Evolutionary conservation across 225 moss, liverwort and hornwort species (phyloP).

Genomic region (Pseudoscleropodium purum): DNA sequence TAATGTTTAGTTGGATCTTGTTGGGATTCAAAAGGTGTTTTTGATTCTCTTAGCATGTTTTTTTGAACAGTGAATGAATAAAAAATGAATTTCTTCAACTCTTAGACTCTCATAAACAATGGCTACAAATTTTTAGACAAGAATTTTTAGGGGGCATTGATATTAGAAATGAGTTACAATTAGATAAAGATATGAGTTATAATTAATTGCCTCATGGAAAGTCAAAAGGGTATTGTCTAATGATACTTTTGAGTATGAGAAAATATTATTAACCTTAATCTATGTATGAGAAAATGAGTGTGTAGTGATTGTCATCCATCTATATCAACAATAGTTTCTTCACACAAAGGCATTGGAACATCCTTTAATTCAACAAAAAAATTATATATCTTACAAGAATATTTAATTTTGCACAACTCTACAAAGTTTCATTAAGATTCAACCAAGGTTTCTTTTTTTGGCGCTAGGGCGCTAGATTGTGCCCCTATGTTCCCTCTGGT

Average conservation of each 20-base stretch:
- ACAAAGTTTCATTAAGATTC: neutral
- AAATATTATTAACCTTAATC: neutral
- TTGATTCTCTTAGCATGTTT: neutral
- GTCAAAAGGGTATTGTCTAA: neutral
- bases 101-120: neutral
- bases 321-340: neutral
- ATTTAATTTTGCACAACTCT: neutral
- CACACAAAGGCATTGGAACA: neutral
- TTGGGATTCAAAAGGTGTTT: neutral
- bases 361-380: neutral
- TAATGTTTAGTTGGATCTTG: neutral
- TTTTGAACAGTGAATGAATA: fast-evolving
- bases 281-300: neutral
- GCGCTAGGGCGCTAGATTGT: too few relatives aligned
- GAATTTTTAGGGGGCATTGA: neutral
- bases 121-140: neutral
- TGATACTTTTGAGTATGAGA: neutral
- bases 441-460: too few relatives aligned
- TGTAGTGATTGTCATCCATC: neutral
- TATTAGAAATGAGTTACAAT: neutral
- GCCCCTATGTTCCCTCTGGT: too few relatives aligned
- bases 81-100: neutral
- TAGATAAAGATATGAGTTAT: neutral
- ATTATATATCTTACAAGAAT: neutral
- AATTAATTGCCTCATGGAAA: neutral